phyloP scores from a whole-genome alignment of 306 rosid genomes.

The Elaeagnus macrophylla region DNA sequence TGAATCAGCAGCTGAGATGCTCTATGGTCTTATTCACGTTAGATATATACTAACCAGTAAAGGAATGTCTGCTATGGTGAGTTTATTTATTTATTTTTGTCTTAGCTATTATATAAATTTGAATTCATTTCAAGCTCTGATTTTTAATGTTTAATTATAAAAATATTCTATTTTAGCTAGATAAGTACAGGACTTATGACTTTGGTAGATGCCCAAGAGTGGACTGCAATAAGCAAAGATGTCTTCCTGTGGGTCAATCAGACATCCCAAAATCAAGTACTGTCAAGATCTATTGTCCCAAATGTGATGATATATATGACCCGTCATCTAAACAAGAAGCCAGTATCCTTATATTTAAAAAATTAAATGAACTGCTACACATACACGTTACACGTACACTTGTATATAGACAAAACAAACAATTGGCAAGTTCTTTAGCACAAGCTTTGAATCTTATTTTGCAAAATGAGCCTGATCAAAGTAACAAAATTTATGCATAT shows the following conservation, averaged over 20 bases:
- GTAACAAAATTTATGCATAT: too few species aligned
- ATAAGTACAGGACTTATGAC: conserved; percentile 64
- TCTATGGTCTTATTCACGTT: conserved; percentile 71
- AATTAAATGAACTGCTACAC: too few species aligned
- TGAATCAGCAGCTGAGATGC: conserved; percentile 73
- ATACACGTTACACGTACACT: too few species aligned
- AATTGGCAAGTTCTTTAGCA: too few species aligned
- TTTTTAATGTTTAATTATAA: too few species aligned
- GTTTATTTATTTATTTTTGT: too few species aligned
- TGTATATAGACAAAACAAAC: too few species aligned
- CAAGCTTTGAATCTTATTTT: too few species aligned
- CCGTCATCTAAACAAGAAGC: conserved; percentile 78
- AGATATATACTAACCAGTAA: conserved; percentile 55
- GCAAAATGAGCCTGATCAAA: too few species aligned
- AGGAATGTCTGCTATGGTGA: conserved; percentile 73
- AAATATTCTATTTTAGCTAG: conserved; percentile 47
- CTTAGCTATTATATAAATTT: too few species aligned
- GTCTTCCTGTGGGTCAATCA: conserved; percentile 70
- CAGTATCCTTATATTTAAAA: conserved; percentile 65
- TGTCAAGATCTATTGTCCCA: conserved; percentile 72
- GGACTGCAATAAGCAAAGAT: conserved; percentile 66
- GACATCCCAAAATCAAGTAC: conserved; percentile 63
- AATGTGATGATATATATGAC: conserved; percentile 58
- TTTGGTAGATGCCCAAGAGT: conserved; percentile 74
- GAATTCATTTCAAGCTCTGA: too few species aligned